Conservation (phyloP, 805 yeast genomes). For the Metschnikowia lachancei region DNA sequence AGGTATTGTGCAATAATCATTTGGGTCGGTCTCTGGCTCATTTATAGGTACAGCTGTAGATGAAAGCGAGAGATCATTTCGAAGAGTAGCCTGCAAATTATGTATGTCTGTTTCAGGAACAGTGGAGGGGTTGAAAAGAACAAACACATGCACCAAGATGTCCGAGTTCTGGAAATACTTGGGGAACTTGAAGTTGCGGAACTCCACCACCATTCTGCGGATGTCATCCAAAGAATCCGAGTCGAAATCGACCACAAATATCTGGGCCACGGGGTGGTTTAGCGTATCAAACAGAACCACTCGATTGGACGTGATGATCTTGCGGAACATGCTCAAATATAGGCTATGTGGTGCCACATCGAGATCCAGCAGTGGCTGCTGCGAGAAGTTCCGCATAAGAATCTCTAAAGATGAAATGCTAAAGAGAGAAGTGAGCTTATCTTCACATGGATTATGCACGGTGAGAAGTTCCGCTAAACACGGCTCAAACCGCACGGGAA, state of each 20-base stretch:
- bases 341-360: slow-evolving; percentile 26
- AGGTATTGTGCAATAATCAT: slow-evolving; percentile 8
- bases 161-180: slow-evolving; percentile 66
- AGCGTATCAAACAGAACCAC: slow-evolving; percentile 80
- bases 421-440: slow-evolving; percentile 27
- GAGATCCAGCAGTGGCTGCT: slow-evolving; percentile 11
- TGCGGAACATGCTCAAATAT: slow-evolving; percentile 57
- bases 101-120: slow-evolving; percentile 33
- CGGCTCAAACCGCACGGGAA: slow-evolving; percentile 54
- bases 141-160: slow-evolving; percentile 44
- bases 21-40: slow-evolving; percentile 37
- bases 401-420: slow-evolving; percentile 39
- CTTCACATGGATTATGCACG: slow-evolving; percentile 24
- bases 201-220: slow-evolving; percentile 50
- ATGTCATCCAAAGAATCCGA: slow-evolving; percentile 55
- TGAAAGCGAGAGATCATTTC: slow-evolving; percentile 25
- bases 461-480: slow-evolving; percentile 39
- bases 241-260: slow-evolving; percentile 59
- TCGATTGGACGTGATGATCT: slow-evolving; percentile 55
- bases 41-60: slow-evolving; percentile 29
- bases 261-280: slow-evolving; percentile 78
- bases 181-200: slow-evolving; percentile 53
- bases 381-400: slow-evolving; percentile 22
- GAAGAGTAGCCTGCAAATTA: slow-evolving; percentile 29
- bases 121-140: slow-evolving; percentile 28